These are phyloP conservation scores for Yamadazyma nakazawae DNA, from an alignment of 805 yeast species.

Conservation along the genomic window DNA sequence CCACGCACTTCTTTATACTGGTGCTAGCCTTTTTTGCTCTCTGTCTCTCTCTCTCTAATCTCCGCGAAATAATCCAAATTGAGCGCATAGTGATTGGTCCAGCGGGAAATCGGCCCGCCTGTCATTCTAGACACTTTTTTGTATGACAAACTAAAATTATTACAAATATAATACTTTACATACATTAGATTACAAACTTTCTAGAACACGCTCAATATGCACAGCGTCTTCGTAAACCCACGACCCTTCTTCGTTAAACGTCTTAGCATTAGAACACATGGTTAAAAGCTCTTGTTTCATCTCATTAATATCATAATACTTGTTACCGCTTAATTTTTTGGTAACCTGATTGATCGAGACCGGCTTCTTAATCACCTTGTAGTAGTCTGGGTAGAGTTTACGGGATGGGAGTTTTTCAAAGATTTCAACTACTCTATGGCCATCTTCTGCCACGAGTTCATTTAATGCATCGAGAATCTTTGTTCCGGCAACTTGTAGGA, in stretches of 20 bases:
- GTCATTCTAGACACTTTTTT: neutral
- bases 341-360: conserved; percentile 55
- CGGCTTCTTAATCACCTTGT: conserved; percentile 57
- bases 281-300: conserved; percentile 60
- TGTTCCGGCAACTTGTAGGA: conserved; percentile 23
- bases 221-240: conserved; percentile 59
- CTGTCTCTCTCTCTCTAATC: neutral
- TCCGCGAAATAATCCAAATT: neutral
- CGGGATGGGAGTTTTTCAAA: conserved; percentile 72
- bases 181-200: conserved; percentile 5
- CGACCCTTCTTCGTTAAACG: conserved; percentile 70
- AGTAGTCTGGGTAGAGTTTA: conserved; percentile 82
- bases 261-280: conserved; percentile 67
- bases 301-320: conserved; percentile 38
- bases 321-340: conserved; percentile 44
- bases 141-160: neutral
- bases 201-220: conserved; percentile 38
- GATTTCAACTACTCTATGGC: conserved; percentile 32
- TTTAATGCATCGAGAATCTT: conserved; percentile 43
- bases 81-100: neutral
- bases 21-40: too few species aligned
- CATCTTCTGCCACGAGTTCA: conserved; percentile 43
- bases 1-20: too few species aligned
- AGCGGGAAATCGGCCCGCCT: neutral
- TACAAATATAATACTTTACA: neutral